Percentiles rank a stretch among this genome's conserved stretches.
Conservation (phyloP, 1,139 yeast species). For the Taphrina communis region DNA sequence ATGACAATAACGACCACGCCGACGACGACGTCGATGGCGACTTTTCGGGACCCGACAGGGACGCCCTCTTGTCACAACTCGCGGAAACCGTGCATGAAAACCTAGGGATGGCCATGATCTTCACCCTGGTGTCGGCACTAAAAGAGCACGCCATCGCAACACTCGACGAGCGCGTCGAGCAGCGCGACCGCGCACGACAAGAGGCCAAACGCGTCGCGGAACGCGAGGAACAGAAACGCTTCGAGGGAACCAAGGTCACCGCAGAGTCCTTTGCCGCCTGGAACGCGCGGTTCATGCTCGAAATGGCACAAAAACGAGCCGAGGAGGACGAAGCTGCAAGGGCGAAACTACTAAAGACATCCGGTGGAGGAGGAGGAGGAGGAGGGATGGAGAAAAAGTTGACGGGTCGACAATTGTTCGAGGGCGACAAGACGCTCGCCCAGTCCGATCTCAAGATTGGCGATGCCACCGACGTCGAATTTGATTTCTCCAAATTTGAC, state of each 20-base stretch:
- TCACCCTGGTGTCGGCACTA: slow-evolving; percentile 72
- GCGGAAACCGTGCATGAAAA: slow-evolving; percentile 71
- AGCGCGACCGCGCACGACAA: slow-evolving; percentile 57
- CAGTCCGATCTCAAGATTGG: slow-evolving; percentile 35
- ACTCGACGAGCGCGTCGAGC: slow-evolving; percentile 63
- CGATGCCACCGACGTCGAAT: slow-evolving; percentile 39
- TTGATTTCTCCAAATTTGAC: slow-evolving; percentile 39
- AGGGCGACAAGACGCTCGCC: slow-evolving; percentile 59
- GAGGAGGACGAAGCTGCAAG: slow-evolving; percentile 46
- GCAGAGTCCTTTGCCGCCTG: slow-evolving; percentile 69
- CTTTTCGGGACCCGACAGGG: slow-evolving; percentile 48
- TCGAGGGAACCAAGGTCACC: slow-evolving; percentile 79
- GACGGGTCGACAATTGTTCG: slow-evolving; percentile 87
- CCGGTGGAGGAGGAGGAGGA: slow-evolving; percentile 44
- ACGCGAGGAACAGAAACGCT: slow-evolving; percentile 60
- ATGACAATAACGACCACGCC: slow-evolving; percentile 48
- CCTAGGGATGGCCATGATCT: slow-evolving; percentile 83
- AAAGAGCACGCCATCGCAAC: slow-evolving; percentile 78
- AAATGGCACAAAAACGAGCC: slow-evolving; percentile 53
- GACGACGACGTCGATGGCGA: slow-evolving; percentile 49
- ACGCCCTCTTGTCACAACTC: slow-evolving; percentile 55
- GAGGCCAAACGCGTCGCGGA: slow-evolving; percentile 66
- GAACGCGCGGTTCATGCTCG: slow-evolving; percentile 67
- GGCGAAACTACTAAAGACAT: slow-evolving; percentile 58
- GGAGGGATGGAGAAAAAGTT: slow-evolving; percentile 66